Base-by-base conservation (phyloP, 306 rosid genomes). In the Alnus glutinosa region DNA sequence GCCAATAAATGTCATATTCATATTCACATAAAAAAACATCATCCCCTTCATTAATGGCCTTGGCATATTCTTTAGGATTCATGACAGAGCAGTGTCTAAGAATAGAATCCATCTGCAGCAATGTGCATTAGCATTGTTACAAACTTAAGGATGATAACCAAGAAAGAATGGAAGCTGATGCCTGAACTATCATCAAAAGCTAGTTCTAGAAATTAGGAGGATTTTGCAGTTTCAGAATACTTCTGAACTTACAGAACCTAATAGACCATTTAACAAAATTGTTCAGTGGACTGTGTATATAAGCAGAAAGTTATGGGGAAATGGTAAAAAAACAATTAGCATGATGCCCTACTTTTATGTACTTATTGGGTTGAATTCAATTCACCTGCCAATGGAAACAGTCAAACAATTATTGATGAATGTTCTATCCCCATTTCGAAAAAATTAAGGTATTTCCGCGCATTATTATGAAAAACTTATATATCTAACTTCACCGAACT, bases 1-100 rank as follows among this genome's bases (percentile, higher is more conserved):
- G 95, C 97, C 98, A 95, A 66, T 78, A 92, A 76, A 92, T 80
- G 81, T 92, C 98, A 79, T 95, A 95, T 72, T 95, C 97, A 77
- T 95, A 95, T 85, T 95, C 97, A 10, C 98, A 92, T 44, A 91
- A 72, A 83, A 91, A 94, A 73, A 95, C 75, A 73, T 95, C 98
- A 82, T 95, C 98, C 79, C 98, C 98, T 73, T 85, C 97, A 52
- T 87, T 47, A 70, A 66, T 80, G 70, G 97, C 92, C 77, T 88
- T 90, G 52, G 91, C 86, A 81, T 84, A 95, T 79, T 89, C 98
- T 82, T 89, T 92, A 37, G 98, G 98, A 75, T 44, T 81, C 90
- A 74, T 81, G 75, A 92, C 93, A 78, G 6, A 80, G 84, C 98
- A 95, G 74, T 88, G 94, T 79, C 97, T 85, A 77, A 95, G 88